These are phyloP conservation scores for Gracilaria gracilis DNA, from an alignment of 23 red algal genomes.

Conservation along the genomic window DNA sequence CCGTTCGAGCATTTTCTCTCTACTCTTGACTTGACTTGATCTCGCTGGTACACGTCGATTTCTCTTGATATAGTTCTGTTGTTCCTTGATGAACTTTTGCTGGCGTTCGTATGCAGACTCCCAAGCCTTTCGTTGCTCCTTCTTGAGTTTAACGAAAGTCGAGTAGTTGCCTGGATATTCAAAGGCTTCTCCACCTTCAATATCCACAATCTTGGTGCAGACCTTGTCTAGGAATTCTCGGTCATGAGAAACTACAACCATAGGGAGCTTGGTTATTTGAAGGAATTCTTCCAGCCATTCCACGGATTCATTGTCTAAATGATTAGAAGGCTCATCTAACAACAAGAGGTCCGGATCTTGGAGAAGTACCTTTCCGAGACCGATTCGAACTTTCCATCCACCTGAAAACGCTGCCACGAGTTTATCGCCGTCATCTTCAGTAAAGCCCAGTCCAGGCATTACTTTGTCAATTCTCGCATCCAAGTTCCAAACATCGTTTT, in stretches of 20 bases:
- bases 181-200: slow-evolving; percentile 91
- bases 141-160: slow-evolving; percentile 83
- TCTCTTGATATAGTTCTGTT: slow-evolving; percentile 86
- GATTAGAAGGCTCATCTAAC: slow-evolving; percentile 98
- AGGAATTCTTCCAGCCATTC: slow-evolving; percentile 97
- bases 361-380: slow-evolving; percentile 95
- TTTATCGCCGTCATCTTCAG: slow-evolving; percentile 86
- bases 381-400: slow-evolving; percentile 99
- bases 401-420: slow-evolving; percentile 94
- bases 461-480: slow-evolving; percentile 87
- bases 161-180: slow-evolving; percentile 97
- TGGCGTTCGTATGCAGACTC: slow-evolving; percentile 91
- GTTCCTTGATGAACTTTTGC: slow-evolving; percentile 91
- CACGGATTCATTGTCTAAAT: slow-evolving; percentile 91
- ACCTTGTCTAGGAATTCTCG: slow-evolving; percentile 94
- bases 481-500: slow-evolving; percentile 86
- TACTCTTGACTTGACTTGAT: slow-evolving; percentile 88
- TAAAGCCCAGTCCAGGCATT: slow-evolving; percentile 91
- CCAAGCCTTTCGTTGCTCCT: slow-evolving; percentile 83
- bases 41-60: slow-evolving; percentile 74
- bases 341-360: slow-evolving; percentile 94
- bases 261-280: slow-evolving; percentile 65
- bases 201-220: slow-evolving; percentile 96
- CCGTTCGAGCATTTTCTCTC: slow-evolving; percentile 87
- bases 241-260: slow-evolving; percentile 98